These are phyloP conservation scores for Plectosphaerella plurivora DNA, from an alignment of 2,329 filamentous ascomycete species.

Conservation along the genomic window DNA sequence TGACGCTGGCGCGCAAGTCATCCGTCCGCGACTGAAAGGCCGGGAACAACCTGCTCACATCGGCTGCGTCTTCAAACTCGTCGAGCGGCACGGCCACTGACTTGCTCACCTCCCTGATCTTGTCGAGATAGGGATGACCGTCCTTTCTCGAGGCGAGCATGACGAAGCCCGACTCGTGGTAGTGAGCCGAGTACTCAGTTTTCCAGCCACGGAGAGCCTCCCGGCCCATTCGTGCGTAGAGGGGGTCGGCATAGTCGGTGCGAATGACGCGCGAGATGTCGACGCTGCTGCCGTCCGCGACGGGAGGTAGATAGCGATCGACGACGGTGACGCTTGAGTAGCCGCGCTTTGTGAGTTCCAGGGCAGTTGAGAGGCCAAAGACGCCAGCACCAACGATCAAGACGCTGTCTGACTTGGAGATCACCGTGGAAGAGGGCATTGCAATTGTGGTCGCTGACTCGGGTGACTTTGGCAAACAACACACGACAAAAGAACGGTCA, in stretches of 20 bases:
- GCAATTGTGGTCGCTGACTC: too few relatives aligned
- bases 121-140: slow-evolving; percentile 9
- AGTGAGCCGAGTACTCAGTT: slow-evolving; percentile 17
- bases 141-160: slow-evolving; percentile 14
- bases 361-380: slow-evolving; percentile 45
- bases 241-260: slow-evolving; percentile 25
- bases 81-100: slow-evolving; percentile 13
- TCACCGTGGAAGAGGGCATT: too few relatives aligned
- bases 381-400: slow-evolving; percentile 46
- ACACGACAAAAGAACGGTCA: too few relatives aligned
- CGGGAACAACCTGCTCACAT: slow-evolving; percentile 12
- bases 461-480: too few relatives aligned
- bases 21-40: slow-evolving; percentile 15
- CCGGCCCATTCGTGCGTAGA: slow-evolving; percentile 22
- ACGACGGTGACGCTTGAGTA: slow-evolving; percentile 15
- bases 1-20: slow-evolving; percentile 11
- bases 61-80: slow-evolving; percentile 18
- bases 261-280: slow-evolving; percentile 24
- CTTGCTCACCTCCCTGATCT: slow-evolving; percentile 10
- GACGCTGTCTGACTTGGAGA: slow-evolving; percentile 9
- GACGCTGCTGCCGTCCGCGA: slow-evolving; percentile 15
- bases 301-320: slow-evolving; percentile 22
- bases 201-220: slow-evolving; percentile 23
- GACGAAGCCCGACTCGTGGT: slow-evolving; percentile 22
- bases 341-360: slow-evolving; percentile 30